phyloP scores from a whole-genome alignment of 257 asterid genomes.

The Solanum virginianum region DNA sequence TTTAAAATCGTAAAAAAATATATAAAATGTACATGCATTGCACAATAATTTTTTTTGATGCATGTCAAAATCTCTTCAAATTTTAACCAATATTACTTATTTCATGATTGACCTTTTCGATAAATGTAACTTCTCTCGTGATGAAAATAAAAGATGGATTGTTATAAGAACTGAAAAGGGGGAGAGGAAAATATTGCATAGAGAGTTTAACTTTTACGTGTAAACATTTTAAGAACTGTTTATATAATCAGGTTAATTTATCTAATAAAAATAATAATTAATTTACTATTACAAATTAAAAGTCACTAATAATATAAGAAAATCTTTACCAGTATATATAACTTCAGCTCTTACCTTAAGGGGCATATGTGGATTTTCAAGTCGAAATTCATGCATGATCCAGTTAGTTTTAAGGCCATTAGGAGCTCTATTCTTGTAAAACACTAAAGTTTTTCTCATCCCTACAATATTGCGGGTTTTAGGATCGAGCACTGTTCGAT shows the following conservation, averaged over 20 bases:
- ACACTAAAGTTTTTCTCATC: conserved; percentile 69
- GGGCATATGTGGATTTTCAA: conserved; percentile 44
- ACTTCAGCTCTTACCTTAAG: conserved; percentile 23
- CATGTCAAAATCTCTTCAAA: neutral
- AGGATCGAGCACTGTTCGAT: conserved; percentile 36
- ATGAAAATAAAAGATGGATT: neutral
- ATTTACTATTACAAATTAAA: neutral
- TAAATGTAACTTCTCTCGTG: neutral
- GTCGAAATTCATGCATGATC: conserved; percentile 73
- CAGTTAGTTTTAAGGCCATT: conserved; percentile 56
- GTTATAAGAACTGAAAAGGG: neutral
- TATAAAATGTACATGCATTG: neutral
- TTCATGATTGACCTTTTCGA: neutral
- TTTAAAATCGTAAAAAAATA: neutral
- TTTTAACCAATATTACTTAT: neutral
- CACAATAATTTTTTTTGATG: neutral
- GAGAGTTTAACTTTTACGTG: neutral
- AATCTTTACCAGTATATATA: neutral
- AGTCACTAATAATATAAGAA: neutral
- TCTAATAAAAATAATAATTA: neutral
- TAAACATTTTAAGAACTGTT: neutral
- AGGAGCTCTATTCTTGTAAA: conserved; percentile 63
- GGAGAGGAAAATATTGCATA: neutral
- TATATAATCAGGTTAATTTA: neutral
- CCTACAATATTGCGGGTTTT: conserved; percentile 17